These are phyloP conservation scores for Sesbania bispinosa DNA, from an alignment of 306 rosid species.

Conservation along the genomic window DNA sequence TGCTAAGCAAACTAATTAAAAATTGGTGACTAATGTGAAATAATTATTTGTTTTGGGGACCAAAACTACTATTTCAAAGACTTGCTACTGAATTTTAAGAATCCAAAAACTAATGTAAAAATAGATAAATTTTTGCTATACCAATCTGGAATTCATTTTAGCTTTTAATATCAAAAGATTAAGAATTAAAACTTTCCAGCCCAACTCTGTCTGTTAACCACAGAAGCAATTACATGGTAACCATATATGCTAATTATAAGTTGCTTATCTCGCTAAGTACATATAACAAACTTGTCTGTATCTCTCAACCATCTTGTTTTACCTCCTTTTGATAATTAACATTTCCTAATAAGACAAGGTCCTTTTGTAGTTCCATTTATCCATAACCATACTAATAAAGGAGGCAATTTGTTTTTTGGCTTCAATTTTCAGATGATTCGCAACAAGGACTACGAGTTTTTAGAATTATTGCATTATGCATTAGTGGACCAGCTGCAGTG, in stretches of 20 bases:
- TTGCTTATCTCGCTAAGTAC: no score
- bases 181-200: no score
- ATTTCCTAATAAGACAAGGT: background rate
- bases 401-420: background rate
- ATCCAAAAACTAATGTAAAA: background rate
- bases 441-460: constrained; percentile 28
- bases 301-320: no score
- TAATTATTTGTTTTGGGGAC: background rate
- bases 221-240: background rate
- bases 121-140: background rate
- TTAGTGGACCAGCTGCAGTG: constrained; percentile 43
- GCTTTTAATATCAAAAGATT: no score
- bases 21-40: background rate
- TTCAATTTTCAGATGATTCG: constrained; percentile 37
- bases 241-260: no score
- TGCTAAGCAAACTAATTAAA: background rate
- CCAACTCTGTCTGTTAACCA: no score
- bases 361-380: background rate
- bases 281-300: no score
- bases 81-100: background rate
- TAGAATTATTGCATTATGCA: constrained; percentile 49
- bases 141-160: no score
- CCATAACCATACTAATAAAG: no score
- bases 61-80: background rate
- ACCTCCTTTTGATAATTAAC: no score